phyloP scores from a whole-genome alignment of 2,329 filamentous ascomycete species.

The Cladophialophora chaetospira region DNA sequence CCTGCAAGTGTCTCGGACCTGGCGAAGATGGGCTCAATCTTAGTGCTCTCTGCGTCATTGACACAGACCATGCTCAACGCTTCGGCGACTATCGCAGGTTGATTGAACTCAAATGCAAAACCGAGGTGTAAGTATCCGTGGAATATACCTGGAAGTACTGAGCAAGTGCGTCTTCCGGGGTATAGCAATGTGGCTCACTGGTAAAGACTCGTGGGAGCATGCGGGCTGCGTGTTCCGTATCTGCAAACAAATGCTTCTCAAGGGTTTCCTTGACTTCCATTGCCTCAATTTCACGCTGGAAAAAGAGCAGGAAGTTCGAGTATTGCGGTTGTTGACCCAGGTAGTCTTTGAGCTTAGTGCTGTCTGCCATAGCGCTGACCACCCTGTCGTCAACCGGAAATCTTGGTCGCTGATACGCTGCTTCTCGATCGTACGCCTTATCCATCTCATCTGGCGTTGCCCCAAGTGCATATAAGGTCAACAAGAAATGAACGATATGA shows the following conservation, averaged over 20 bases:
- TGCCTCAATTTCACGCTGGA: constrained; percentile 68
- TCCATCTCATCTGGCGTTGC: constrained; percentile 60
- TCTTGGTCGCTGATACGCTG: constrained; percentile 63
- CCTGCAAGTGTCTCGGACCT: constrained; percentile 40
- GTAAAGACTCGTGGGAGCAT: constrained; percentile 49
- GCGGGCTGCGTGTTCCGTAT: not conserved
- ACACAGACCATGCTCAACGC: constrained; percentile 75
- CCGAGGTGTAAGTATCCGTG: constrained; percentile 85
- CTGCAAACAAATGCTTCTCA: constrained; percentile 38
- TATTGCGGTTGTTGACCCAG: constrained; percentile 68
- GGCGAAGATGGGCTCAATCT: constrained; percentile 55
- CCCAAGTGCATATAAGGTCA: constrained; percentile 74
- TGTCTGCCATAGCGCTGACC: constrained; percentile 59
- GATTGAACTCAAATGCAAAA: constrained; percentile 79
- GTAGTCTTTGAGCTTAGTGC: constrained; percentile 56
- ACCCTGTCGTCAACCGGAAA: constrained; percentile 51
- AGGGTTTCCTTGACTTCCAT: constrained; percentile 56
- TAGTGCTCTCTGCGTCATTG: constrained; percentile 56
- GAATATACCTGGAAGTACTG: constrained; percentile 38
- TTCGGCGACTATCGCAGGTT: constrained; percentile 79
- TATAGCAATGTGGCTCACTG: not conserved
- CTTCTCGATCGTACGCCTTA: constrained; percentile 65
- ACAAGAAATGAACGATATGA: constrained; percentile 76
- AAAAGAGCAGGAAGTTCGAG: constrained; percentile 73
- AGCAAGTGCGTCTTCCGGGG: not conserved